phyloP scores from a whole-genome alignment of 164 flowering plant genomes.

The Malania oleifera region DNA sequence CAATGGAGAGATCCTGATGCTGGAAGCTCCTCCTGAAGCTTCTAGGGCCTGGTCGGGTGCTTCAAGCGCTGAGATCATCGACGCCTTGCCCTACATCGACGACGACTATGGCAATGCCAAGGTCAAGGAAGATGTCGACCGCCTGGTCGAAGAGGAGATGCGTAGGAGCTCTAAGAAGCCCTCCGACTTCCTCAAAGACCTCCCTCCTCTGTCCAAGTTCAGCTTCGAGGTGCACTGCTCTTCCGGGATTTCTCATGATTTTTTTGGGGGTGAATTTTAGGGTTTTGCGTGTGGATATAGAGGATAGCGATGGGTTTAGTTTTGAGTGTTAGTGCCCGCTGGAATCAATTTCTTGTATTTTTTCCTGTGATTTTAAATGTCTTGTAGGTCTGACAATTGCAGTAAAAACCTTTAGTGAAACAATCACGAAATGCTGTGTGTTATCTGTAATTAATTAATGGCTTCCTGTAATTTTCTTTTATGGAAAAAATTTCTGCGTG shows the following conservation, averaged over 20 bases:
- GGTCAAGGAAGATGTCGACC: slow-evolving; percentile 79
- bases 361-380: no score
- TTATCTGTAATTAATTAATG: no score
- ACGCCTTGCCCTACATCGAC: slow-evolving; percentile 89
- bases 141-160: slow-evolving; percentile 89
- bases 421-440: no score
- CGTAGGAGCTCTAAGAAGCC: slow-evolving; percentile 77
- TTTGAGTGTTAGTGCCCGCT: no score
- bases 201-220: slow-evolving; percentile 60
- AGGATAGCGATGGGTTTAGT: background rate
- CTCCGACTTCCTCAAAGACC: slow-evolving; percentile 77
- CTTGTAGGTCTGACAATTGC: no score
- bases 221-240: slow-evolving; percentile 49
- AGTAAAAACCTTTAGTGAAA: no score
- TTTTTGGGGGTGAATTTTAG: background rate
- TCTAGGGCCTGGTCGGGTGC: slow-evolving; percentile 26
- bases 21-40: slow-evolving; percentile 65
- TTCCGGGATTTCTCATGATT: background rate
- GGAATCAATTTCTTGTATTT: no score
- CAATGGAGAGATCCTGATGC: slow-evolving; percentile 57
- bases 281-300: background rate
- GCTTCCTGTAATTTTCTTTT: no score
- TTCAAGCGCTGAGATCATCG: slow-evolving; percentile 44
- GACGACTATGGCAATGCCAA: slow-evolving; percentile 71
- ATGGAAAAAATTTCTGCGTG: no score